Conservation (phyloP, 352 stramenopile species). For the Globisporangium recalcitrans region DNA sequence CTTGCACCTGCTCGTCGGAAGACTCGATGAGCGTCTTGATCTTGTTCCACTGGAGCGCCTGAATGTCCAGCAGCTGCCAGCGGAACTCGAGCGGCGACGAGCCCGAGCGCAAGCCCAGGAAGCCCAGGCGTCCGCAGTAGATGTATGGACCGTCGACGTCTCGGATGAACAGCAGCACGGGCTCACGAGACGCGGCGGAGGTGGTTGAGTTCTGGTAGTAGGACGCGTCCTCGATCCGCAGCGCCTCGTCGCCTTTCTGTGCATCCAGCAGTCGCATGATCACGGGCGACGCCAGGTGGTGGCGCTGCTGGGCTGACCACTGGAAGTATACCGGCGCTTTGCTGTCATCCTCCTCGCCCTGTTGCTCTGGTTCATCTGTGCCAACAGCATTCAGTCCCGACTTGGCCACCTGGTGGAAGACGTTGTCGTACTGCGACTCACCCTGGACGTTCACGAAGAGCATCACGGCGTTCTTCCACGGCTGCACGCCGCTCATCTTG, state of each 20-base stretch:
- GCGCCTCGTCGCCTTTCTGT: constrained; percentile 23
- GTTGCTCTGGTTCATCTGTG: background rate
- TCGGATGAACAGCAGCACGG: constrained; percentile 49
- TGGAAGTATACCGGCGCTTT: constrained; percentile 37
- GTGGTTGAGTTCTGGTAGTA: constrained; percentile 13
- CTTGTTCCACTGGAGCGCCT: constrained; percentile 22
- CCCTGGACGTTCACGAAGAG: constrained; percentile 51
- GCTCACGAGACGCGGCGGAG: constrained; percentile 8
- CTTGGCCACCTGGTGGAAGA: constrained; percentile 30
- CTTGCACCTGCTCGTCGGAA: constrained; percentile 4
- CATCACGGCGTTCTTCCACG: constrained; percentile 46
- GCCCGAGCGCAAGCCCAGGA: constrained; percentile 29
- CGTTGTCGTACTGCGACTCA: constrained; percentile 36
- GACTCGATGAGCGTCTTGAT: constrained; percentile 26
- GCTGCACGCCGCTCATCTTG: constrained; percentile 45
- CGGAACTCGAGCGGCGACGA: constrained; percentile 52
- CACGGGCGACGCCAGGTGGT: constrained; percentile 23
- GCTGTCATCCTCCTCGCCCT: background rate
- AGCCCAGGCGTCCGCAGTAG: constrained; percentile 57
- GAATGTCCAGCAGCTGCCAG: constrained; percentile 54
- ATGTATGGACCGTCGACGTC: constrained; percentile 55
- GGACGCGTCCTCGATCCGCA: constrained; percentile 29
- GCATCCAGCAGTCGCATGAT: constrained; percentile 27
- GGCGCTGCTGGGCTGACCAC: constrained; percentile 44
- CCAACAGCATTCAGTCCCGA: background rate